phyloP scores from a whole-genome alignment of 371 early-diverging fungal genomes.

The Saksenaea oblongispora region DNA sequence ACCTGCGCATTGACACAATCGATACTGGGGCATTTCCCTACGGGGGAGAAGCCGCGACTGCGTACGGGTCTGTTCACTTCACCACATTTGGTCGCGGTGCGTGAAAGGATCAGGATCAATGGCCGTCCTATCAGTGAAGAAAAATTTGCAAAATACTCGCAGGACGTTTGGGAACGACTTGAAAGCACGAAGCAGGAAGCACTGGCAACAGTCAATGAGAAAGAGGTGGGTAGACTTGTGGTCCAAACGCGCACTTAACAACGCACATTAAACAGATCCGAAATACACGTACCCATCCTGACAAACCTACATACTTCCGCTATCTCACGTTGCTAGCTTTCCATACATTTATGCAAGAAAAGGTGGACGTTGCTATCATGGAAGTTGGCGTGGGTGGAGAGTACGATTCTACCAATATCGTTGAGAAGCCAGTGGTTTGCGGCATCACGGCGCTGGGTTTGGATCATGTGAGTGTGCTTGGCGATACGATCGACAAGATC shows the following conservation, averaged over 20 bases:
- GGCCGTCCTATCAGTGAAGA: constrained; percentile 79
- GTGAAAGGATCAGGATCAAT: constrained; percentile 94
- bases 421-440: constrained; percentile 71
- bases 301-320: constrained; percentile 88
- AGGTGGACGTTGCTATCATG: constrained; percentile 78
- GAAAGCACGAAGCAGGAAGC: constrained; percentile 54
- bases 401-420: constrained; percentile 84
- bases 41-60: constrained; percentile 29
- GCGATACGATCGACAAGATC: constrained; percentile 77
- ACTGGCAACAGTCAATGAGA: constrained; percentile 11
- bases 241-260: constrained; percentile 10
- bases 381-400: constrained; percentile 89
- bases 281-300: constrained; percentile 53
- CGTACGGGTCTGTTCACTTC: constrained; percentile 87
- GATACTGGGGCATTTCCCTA: constrained; percentile 53
- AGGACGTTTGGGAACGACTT: constrained; percentile 80
- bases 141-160: constrained; percentile 85
- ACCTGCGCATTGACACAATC: constrained; percentile 75
- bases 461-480: constrained; percentile 78
- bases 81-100: constrained; percentile 90
- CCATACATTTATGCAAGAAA: constrained; percentile 84
- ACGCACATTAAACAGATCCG: constrained; percentile 30
- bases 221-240: not conserved
- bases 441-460: constrained; percentile 83
- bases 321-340: constrained; percentile 89